Evolutionary conservation across 176 grass and related monocot species (phyloP).

Genomic region (Bromus sterilis): DNA sequence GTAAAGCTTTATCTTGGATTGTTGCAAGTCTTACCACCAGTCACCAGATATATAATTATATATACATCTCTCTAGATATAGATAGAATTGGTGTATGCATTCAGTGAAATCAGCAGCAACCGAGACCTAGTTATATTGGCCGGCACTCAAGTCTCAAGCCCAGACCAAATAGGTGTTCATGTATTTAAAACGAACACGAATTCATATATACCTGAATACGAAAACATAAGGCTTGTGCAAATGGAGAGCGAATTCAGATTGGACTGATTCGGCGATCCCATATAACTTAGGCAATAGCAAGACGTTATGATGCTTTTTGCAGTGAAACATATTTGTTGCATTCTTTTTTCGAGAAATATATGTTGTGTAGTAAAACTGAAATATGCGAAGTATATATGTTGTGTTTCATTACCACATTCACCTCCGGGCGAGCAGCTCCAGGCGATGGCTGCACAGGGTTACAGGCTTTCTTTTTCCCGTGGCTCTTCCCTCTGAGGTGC

Average conservation of each 20-base stretch:
- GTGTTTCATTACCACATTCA: background rate
- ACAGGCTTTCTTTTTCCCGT: conserved; percentile 9
- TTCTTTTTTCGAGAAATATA: no score
- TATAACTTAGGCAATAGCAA: background rate
- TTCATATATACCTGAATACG: background rate
- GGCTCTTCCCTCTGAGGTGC: conserved; percentile 20
- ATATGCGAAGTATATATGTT: background rate
- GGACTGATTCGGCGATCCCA: background rate
- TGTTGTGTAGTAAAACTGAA: no score
- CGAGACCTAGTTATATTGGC: no score
- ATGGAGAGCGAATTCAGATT: background rate
- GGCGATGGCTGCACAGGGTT: background rate
- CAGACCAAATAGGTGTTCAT: background rate
- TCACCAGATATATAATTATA: background rate
- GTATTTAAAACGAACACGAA: background rate
- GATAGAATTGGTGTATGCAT: background rate
- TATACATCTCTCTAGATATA: background rate
- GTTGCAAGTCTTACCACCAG: background rate
- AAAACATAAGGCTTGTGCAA: background rate
- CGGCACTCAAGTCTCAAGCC: no score
- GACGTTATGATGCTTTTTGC: background rate
- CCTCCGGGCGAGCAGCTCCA: background rate
- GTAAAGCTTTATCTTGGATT: background rate
- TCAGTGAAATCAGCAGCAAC: background rate
- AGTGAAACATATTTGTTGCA: background rate